phyloP scores from a whole-genome alignment of 805 yeast genomes.

The Candida schatavii region DNA sequence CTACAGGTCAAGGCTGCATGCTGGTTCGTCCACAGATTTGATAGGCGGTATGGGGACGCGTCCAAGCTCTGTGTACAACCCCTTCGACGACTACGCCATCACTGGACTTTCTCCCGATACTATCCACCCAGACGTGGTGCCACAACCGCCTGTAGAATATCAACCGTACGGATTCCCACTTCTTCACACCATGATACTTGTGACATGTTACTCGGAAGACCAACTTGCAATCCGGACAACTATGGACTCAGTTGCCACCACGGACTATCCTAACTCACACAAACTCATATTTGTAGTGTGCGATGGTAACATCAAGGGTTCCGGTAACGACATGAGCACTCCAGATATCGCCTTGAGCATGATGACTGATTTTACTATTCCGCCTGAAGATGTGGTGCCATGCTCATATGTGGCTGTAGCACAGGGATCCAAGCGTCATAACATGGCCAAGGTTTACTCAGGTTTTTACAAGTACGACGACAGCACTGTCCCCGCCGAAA shows the following conservation, averaged over 20 bases:
- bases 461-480: constrained; percentile 90
- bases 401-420: constrained; percentile 94
- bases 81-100: constrained; percentile 33
- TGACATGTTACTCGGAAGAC: constrained; percentile 95
- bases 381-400: constrained; percentile 73
- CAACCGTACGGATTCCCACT: constrained; percentile 87
- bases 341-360: constrained; percentile 85
- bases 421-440: constrained; percentile 90
- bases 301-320: constrained; percentile 93
- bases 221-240: constrained; percentile 83
- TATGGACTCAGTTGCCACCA: constrained; percentile 88
- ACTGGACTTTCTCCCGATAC: constrained; percentile 55
- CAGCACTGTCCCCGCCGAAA: constrained; percentile 67
- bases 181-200: constrained; percentile 42
- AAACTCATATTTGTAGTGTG: constrained; percentile 81
- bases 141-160: constrained; percentile 87
- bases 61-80: constrained; percentile 26
- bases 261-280: constrained; percentile 94
- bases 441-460: constrained; percentile 94
- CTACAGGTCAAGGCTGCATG: too few relatives aligned
- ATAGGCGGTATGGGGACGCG: constrained; percentile 18
- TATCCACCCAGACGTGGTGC: constrained; percentile 74
- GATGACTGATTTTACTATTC: constrained; percentile 71
- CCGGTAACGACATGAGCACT: constrained; percentile 83
- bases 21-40: constrained; percentile 33